Percentiles rank a stretch among this genome's conserved stretches.
These are phyloP conservation scores for Mycena galopus DNA, from an alignment of 768 basidiomycete genomes.

Conservation along the genomic window DNA sequence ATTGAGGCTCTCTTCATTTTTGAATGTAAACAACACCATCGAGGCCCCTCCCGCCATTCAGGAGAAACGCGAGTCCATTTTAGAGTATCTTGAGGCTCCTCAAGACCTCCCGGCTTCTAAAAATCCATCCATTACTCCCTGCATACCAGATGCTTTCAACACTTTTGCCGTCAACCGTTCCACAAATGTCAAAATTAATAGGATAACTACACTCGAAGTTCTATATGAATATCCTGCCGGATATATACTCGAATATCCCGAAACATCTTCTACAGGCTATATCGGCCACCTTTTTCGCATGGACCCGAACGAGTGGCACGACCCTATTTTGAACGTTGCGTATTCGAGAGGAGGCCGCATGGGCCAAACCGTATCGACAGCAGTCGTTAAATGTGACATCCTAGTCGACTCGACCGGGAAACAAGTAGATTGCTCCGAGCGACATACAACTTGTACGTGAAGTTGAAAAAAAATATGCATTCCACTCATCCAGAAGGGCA, in stretches of 20 bases:
- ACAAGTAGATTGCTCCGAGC: too few relatives aligned
- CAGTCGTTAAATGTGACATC: too few relatives aligned
- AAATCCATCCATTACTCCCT: not conserved
- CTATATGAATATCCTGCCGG: not conserved
- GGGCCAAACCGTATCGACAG: too few relatives aligned
- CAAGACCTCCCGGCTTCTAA: not conserved
- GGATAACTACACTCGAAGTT: not conserved
- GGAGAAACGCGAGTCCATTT: not conserved
- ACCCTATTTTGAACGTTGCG: too few relatives aligned
- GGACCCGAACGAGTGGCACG: too few relatives aligned
- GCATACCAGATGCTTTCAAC: not conserved
- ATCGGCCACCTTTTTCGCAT: not conserved
- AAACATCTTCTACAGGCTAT: not conserved
- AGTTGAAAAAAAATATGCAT: too few relatives aligned
- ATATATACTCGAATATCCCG: slow-evolving; percentile 1
- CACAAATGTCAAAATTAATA: not conserved
- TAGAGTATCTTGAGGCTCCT: slow-evolving; percentile 2
- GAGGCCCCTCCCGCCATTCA: not conserved
- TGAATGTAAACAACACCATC: not conserved
- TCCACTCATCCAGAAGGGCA: too few relatives aligned
- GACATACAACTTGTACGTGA: too few relatives aligned
- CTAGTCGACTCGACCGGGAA: too few relatives aligned
- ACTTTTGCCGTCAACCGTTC: not conserved
- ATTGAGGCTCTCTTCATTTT: not conserved
- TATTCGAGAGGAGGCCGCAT: too few relatives aligned